A percentile compares a stretch with the other conserved stretches of the same genome.
Conservation (phyloP, 2,329 filamentous ascomycete genomes). For the Aspergillus texensis region DNA sequence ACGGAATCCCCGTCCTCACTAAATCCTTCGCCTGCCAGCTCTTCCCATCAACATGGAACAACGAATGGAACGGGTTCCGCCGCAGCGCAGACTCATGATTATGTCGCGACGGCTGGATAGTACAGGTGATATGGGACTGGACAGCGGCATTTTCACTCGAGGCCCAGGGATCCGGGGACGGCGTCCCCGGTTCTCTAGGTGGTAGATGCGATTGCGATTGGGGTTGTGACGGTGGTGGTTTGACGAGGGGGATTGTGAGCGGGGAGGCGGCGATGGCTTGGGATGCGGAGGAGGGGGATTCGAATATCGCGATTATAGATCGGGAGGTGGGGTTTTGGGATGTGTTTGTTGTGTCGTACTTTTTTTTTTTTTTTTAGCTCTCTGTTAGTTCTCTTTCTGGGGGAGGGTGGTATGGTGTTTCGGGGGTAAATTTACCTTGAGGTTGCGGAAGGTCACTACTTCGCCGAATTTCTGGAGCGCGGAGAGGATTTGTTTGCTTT, state of each 20-base stretch:
- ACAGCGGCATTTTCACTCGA: neutral
- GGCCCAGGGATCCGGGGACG: conserved; percentile 24
- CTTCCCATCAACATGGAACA: conserved; percentile 27
- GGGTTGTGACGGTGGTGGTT: neutral
- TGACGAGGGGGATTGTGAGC: conserved; percentile 13
- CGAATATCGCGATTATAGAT: conserved; percentile 39
- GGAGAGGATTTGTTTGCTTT: conserved; percentile 39
- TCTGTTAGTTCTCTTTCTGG: neutral
- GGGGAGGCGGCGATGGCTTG: conserved; percentile 38
- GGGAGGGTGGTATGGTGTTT: neutral
- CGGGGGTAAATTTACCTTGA: conserved; percentile 30
- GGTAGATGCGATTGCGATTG: neutral
- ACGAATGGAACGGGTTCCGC: conserved; percentile 37
- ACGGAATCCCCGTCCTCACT: conserved; percentile 28
- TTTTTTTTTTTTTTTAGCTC: conserved; percentile 15
- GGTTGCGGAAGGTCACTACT: conserved; percentile 41
- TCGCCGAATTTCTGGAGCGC: conserved; percentile 47
- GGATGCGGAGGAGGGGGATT: conserved; percentile 36
- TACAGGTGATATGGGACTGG: conserved; percentile 24
- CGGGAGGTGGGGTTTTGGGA: conserved; percentile 19
- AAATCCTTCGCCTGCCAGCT: conserved; percentile 34
- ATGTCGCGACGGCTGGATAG: conserved; percentile 29
- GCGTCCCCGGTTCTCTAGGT: conserved; percentile 3
- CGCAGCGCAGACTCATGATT: conserved; percentile 31
- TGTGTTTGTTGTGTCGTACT: conserved; percentile 37